Percentiles rank a stretch among this genome's conserved stretches.
Conservation (phyloP, 225 moss, liverwort and hornwort species). For the Pseudisothecium myosuroides region DNA sequence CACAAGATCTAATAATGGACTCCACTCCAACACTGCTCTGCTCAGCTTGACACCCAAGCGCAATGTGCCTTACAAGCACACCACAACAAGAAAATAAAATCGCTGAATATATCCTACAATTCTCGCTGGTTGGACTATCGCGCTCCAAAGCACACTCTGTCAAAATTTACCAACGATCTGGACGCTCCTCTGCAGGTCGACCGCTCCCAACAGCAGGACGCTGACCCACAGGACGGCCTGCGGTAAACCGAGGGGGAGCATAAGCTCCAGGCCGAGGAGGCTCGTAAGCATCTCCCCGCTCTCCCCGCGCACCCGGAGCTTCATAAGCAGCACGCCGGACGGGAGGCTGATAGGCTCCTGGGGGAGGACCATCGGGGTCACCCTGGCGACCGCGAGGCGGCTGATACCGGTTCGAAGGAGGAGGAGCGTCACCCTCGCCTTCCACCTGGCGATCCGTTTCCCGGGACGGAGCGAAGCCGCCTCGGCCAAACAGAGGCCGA, state of each 20-base stretch:
- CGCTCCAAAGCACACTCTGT: not conserved
- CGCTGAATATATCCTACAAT: slow-evolving; percentile 10
- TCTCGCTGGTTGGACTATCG: not conserved
- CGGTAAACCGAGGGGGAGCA: slow-evolving; percentile 11
- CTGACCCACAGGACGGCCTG: slow-evolving; percentile 9
- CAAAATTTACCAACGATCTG: slow-evolving; percentile 43
- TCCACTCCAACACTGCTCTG: not conserved
- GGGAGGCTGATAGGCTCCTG: slow-evolving; percentile 25
- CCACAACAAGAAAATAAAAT: not conserved
- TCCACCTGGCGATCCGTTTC: slow-evolving; percentile 30
- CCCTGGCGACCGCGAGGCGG: slow-evolving; percentile 22
- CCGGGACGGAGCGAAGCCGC: not conserved
- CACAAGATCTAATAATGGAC: not conserved
- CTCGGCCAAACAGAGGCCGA: slow-evolving; percentile 14
- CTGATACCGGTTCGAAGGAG: slow-evolving; percentile 27
- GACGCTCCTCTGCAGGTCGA: slow-evolving; percentile 34
- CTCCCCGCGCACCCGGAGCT: not conserved
- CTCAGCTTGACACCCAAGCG: not conserved
- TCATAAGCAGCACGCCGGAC: slow-evolving; percentile 5
- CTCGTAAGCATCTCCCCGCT: slow-evolving; percentile 3
- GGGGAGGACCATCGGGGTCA: slow-evolving; percentile 26
- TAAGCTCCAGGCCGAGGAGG: slow-evolving; percentile 11
- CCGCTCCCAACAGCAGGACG: slow-evolving; percentile 22
- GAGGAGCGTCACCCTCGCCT: slow-evolving; percentile 14
- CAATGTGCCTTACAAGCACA: slow-evolving; percentile 1